Evolutionary conservation across 257 asterid genomes (phyloP).

Genomic region (Solanum neorickii): DNA sequence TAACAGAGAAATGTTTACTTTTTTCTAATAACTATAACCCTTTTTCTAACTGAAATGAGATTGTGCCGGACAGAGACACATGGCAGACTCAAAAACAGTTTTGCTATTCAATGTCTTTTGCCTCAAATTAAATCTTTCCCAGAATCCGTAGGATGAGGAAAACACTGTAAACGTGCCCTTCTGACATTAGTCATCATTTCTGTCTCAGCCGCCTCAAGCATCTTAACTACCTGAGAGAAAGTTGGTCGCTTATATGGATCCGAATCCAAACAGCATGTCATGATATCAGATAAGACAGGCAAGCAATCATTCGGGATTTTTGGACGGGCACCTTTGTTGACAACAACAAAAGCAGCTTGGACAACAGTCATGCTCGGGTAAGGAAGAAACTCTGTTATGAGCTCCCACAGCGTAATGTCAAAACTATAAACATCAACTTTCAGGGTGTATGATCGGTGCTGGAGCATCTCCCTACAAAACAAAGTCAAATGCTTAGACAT

Average conservation of each 20-base stretch:
- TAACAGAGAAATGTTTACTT: conserved; percentile 15
- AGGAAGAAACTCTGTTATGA: conserved; percentile 90
- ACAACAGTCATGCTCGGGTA: conserved; percentile 96
- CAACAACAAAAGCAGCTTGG: conserved; percentile 93
- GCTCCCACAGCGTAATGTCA: conserved; percentile 96
- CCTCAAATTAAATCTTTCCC: not conserved
- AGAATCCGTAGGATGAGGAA: conserved; percentile 62
- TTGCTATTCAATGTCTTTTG: not conserved
- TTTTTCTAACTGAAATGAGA: conserved; percentile 41
- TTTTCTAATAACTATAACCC: conserved; percentile 23
- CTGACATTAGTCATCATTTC: conserved; percentile 76
- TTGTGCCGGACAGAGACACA: conserved; percentile 46
- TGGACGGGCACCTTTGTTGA: conserved; percentile 89
- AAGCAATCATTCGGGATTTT: conserved; percentile 68
- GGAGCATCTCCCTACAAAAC: conserved; percentile 89
- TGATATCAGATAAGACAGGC: conserved; percentile 65
- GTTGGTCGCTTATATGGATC: conserved; percentile 82
- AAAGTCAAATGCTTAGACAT: not conserved
- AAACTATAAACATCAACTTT: conserved; percentile 93
- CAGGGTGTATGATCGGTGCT: conserved; percentile 89
- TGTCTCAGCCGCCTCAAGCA: conserved; percentile 89
- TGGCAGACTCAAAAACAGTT: conserved; percentile 8
- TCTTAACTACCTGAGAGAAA: conserved; percentile 60
- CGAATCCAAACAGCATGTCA: conserved; percentile 89
- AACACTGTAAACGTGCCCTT: conserved; percentile 97